Evolutionary conservation across 805 yeast genomes (phyloP), one percentile per base, ranked within the genome.

Genomic region (Saturnispora bothae): DNA sequence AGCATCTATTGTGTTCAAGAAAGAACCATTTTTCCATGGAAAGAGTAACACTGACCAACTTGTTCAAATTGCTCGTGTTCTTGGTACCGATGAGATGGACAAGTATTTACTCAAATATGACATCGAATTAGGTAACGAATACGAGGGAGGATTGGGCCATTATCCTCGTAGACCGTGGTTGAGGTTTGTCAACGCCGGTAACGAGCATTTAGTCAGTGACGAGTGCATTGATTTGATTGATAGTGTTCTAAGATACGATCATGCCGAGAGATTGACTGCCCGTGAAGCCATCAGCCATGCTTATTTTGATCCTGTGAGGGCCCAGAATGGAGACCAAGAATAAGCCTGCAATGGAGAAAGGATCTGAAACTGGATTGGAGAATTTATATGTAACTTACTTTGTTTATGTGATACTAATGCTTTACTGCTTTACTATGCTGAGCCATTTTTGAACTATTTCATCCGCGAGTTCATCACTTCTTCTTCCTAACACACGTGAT

Each of bases 11-110:
- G 74, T 86, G 20, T 88, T 88, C 65, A 78, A 81, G 54, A 82
- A 78, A 57, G 96, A 88, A 50, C 96, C 96, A 5, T 83, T 88
- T 48, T 88, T 88, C 67, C 81, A 84, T 50, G 96, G 96, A 16
- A 81, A 77, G 42, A 82, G 94, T 35, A 86, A 88, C 58, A 80
- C 82, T 31, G 96, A 88, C 59, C 96, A 88, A 58, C 65, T 88
- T 48, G 85, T 88, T 35, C 89, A 88, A 57, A 88, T 88, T 46
- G 86, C 83, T 4, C 72, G 85, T 48, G 86, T 88, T 1, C 63
- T 88, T 50, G 96, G 96, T 3, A 83, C 95, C 1, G 88, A 82
- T 38, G 84, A 78, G 42, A 66, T 88, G 43, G 70, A 72, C 57
- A 64, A 63, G 28, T 88, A 86, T 56, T 62, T 83, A 50, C 57